These are phyloP conservation scores for Aspergillus phoenicis DNA, from an alignment of 2,329 filamentous ascomycete genomes.

Conservation along the genomic window DNA sequence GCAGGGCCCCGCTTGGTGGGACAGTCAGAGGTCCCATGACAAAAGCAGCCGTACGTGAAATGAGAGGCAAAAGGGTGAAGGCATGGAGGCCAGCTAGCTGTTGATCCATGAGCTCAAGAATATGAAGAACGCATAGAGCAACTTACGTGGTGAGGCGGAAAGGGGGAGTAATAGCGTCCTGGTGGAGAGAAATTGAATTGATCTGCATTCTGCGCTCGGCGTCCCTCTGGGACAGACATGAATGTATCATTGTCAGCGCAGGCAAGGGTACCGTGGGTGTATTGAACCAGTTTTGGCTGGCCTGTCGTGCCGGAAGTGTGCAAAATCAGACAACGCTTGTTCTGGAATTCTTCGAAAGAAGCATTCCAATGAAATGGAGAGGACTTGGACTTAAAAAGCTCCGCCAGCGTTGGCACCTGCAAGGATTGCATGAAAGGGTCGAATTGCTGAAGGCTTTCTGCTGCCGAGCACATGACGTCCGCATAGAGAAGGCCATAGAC, in stretches of 20 bases:
- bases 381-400: neutral
- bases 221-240: neutral
- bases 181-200: neutral
- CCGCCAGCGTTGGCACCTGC: neutral
- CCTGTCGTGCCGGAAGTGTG: neutral
- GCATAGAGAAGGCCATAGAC: constrained; percentile 1
- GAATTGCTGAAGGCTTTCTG: neutral
- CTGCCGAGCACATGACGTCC: neutral
- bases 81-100: neutral
- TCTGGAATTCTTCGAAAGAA: neutral
- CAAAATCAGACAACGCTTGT: neutral
- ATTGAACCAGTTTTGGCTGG: neutral
- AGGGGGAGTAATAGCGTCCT: neutral
- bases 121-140: neutral
- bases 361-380: neutral
- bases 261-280: neutral
- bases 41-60: neutral
- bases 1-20: neutral
- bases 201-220: neutral
- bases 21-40: neutral
- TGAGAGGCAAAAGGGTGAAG: neutral
- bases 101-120: neutral
- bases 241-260: neutral
- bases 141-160: neutral
- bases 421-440: neutral